phyloP scores from a whole-genome alignment of 192 early-diverging fungal genomes.

The Helicostylum pulchrum region DNA sequence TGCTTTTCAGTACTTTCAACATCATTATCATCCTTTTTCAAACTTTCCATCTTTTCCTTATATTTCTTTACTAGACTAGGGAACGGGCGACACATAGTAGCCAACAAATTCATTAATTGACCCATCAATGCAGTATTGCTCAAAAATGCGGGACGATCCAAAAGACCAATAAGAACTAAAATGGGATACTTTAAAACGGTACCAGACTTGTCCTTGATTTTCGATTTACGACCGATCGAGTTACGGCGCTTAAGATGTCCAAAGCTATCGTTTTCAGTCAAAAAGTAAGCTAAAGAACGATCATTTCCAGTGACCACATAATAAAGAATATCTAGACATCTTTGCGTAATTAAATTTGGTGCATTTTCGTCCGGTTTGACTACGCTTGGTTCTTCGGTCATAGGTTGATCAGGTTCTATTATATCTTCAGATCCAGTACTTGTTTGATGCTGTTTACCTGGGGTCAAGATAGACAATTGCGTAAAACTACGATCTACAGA shows the following conservation, averaged over 20 bases:
- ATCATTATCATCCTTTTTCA: slow-evolving; percentile 11
- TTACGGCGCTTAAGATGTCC: slow-evolving; percentile 50
- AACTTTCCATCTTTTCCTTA: slow-evolving; percentile 40
- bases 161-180: slow-evolving; percentile 75
- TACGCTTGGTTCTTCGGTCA: background rate
- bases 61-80: slow-evolving; percentile 56
- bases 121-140: slow-evolving; percentile 81
- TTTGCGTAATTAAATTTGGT: slow-evolving; percentile 86
- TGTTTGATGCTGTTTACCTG: slow-evolving; percentile 35
- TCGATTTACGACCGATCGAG: slow-evolving; percentile 48
- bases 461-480: slow-evolving; percentile 60
- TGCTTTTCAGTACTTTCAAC: background rate
- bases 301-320: slow-evolving; percentile 78
- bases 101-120: slow-evolving; percentile 80
- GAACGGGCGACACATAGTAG: slow-evolving; percentile 74
- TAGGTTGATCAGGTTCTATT: background rate
- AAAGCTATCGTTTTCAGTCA: slow-evolving; percentile 65
- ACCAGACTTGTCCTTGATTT: slow-evolving; percentile 51
- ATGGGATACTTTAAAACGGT: slow-evolving; percentile 61
- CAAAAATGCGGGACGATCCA: slow-evolving; percentile 81
- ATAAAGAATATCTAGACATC: slow-evolving; percentile 82
- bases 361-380: slow-evolving; percentile 53
- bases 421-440: slow-evolving; percentile 5
- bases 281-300: slow-evolving; percentile 71
- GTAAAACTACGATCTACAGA: slow-evolving; percentile 74